Conservation (phyloP, 1,284 basidiomycete genomes). For the Tilletia caries region DNA sequence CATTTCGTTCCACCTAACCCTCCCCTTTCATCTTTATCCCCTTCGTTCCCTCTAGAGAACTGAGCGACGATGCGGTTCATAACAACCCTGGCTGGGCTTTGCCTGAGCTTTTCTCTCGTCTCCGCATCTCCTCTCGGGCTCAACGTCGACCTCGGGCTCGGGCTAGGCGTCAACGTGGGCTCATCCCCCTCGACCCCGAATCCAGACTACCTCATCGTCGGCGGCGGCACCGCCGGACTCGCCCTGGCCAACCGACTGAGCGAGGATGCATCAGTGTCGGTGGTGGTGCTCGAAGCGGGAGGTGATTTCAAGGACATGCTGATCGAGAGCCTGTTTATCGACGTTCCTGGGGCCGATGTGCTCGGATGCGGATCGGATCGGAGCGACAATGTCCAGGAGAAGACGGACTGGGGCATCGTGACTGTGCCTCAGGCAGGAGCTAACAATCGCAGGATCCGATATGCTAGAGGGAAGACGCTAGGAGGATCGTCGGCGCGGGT, state of each 20-base stretch:
- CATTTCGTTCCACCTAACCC: no score
- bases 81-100: no score
- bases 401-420: slow-evolving; percentile 31
- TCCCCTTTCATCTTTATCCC: no score
- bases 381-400: slow-evolving; percentile 20
- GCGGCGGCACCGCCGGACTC: slow-evolving; percentile 37
- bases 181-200: slow-evolving; percentile 4
- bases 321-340: slow-evolving; percentile 27
- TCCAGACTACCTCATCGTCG: slow-evolving; percentile 37
- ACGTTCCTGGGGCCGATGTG: slow-evolving; percentile 31
- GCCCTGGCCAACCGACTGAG: slow-evolving; percentile 36
- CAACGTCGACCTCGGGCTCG: background rate
- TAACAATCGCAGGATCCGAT: slow-evolving; percentile 28
- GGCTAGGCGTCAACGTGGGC: background rate
- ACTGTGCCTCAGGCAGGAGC: slow-evolving; percentile 33
- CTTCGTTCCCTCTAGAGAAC: no score
- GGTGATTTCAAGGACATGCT: slow-evolving; percentile 28
- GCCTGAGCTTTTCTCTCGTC: no score
- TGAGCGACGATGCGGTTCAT: no score
- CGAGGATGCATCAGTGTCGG: slow-evolving; percentile 32
- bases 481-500: slow-evolving; percentile 28
- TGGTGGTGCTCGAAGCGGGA: slow-evolving; percentile 42
- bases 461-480: slow-evolving; percentile 37
- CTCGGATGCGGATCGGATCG: slow-evolving; percentile 25
- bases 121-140: background rate